phyloP scores from a whole-genome alignment of 148 eudicot species.

The Rhododendron ovatum region DNA sequence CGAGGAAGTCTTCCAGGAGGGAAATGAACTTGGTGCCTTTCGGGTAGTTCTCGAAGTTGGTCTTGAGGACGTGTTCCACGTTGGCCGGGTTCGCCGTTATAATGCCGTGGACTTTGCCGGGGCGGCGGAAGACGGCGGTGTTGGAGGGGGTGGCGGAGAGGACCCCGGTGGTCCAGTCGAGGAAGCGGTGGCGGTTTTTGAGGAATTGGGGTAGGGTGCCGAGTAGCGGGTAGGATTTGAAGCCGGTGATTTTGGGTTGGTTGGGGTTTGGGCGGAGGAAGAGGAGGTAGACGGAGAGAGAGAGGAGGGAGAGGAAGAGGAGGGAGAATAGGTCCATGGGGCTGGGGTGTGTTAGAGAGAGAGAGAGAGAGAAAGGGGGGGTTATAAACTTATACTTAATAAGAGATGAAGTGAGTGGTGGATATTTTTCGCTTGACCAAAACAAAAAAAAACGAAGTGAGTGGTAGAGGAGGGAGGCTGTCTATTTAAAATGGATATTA shows the following conservation, averaged over 20 bases:
- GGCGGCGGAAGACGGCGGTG: neutral
- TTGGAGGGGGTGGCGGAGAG: neutral
- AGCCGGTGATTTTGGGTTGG: neutral
- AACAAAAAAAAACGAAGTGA: too few relatives aligned
- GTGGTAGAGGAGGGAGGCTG: too few relatives aligned
- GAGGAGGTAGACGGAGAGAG: neutral
- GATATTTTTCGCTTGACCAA: too few relatives aligned
- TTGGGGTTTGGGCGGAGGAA: neutral
- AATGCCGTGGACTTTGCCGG: neutral
- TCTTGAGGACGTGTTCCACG: slow-evolving; percentile 66
- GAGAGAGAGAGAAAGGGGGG: neutral
- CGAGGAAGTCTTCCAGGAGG: slow-evolving; percentile 57
- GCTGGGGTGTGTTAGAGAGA: too few relatives aligned
- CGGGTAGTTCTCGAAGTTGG: slow-evolving; percentile 61
- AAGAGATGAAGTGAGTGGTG: too few relatives aligned
- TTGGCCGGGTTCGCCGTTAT: neutral
- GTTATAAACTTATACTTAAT: too few relatives aligned
- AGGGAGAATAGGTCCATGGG: neutral
- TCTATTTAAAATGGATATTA: too few relatives aligned
- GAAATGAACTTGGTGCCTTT: slow-evolving; percentile 43
- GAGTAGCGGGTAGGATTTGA: neutral
- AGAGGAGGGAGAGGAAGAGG: neutral
- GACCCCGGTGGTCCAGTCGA: neutral
- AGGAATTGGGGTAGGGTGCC: neutral
- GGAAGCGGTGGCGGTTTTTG: slow-evolving; percentile 1